Evolutionary conservation across 306 rosid genomes (phyloP), one percentile per base, ranked within the genome.

Genomic region (Vigna reflexopilosa): DNA sequence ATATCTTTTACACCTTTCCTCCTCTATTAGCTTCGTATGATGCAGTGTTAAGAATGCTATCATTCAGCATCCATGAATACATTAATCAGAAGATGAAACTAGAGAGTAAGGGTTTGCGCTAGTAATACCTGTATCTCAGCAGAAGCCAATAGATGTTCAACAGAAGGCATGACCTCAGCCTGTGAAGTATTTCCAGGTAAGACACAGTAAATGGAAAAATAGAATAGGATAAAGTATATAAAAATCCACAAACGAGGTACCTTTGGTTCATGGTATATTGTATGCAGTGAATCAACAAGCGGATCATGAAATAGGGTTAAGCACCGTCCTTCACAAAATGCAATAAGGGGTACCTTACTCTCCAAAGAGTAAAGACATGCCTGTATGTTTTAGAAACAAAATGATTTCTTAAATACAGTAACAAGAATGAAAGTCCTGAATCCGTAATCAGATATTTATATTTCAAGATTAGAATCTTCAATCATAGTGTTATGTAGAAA

Each of bases 141-240:
- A 75, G 90, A 80, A 80, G 90, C 92, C 85, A 94, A 75, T 71
- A 94, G 93, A 71, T 92, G 80, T 77, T 91, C 98, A 56, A 85
- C 87, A n/a, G 98, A 95, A 67, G 96, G 78, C 84, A 95, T 87
- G 83, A 95, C 80, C 86, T 95, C 98, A 28, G 92, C 98, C 98
- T 94, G 87, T 48, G 72, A 82, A 85, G 73, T 65, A 49, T 49
- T 70, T 72, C 66, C 28, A 47, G 32, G 54, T 77, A 66, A 89
- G 80, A 70, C 12, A 54, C 68, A 72, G 67, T 42, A 63, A 77
- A 87, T 50, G 68, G 52, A 38, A 66, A 19, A 73, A 62, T 67
- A 65, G 34, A 75, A 76, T 26, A 71, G 67, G 72, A 40, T 59
- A 24, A 73, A 77, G 58, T 36, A 45, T 7, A 52, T 8, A 40